Percentiles rank a stretch among this genome's conserved stretches.
phyloP scores from a whole-genome alignment of 2,329 filamentous ascomycete genomes.

The Byssochlamys sp. region DNA sequence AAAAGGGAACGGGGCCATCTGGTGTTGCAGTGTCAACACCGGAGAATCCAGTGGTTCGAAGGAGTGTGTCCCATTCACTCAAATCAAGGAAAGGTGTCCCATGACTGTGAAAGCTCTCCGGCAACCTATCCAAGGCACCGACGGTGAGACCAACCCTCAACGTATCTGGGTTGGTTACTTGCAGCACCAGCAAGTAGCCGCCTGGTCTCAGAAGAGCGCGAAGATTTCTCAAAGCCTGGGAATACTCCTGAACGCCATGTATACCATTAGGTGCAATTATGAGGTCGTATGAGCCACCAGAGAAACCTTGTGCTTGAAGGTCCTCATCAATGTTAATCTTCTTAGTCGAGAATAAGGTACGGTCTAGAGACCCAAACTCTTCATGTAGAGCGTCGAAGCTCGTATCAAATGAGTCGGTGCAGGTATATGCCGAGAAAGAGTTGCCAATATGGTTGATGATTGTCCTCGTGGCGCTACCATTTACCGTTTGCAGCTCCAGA shows the following conservation, averaged over 20 bases:
- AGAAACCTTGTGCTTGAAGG: slow-evolving; percentile 20
- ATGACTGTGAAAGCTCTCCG: slow-evolving; percentile 18
- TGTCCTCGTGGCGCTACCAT: background rate
- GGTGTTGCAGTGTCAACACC: slow-evolving; percentile 11
- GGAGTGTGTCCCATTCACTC: slow-evolving; percentile 15
- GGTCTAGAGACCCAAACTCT: slow-evolving; percentile 2
- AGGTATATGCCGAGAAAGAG: slow-evolving; percentile 13
- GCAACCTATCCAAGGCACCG: slow-evolving; percentile 32
- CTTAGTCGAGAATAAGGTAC: slow-evolving; percentile 14
- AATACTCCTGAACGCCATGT: slow-evolving; percentile 19
- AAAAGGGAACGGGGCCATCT: background rate
- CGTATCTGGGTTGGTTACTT: slow-evolving; percentile 21
- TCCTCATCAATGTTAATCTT: slow-evolving; percentile 21
- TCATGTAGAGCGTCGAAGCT: slow-evolving; percentile 23
- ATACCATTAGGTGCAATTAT: slow-evolving; percentile 28
- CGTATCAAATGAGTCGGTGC: slow-evolving; percentile 21
- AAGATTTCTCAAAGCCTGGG: slow-evolving; percentile 16
- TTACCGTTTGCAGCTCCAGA: background rate
- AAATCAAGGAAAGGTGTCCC: slow-evolving; percentile 5
- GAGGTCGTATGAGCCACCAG: slow-evolving; percentile 20
- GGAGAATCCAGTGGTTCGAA: slow-evolving; percentile 14
- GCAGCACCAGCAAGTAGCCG: slow-evolving; percentile 38
- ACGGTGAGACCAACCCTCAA: slow-evolving; percentile 16
- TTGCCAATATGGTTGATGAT: background rate
- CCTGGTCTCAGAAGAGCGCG: slow-evolving; percentile 27